Evolutionary conservation across 2,329 filamentous ascomycete genomes (phyloP), one percentile per base, ranked within the genome.

Genomic region (Escovopsis weberi): DNA sequence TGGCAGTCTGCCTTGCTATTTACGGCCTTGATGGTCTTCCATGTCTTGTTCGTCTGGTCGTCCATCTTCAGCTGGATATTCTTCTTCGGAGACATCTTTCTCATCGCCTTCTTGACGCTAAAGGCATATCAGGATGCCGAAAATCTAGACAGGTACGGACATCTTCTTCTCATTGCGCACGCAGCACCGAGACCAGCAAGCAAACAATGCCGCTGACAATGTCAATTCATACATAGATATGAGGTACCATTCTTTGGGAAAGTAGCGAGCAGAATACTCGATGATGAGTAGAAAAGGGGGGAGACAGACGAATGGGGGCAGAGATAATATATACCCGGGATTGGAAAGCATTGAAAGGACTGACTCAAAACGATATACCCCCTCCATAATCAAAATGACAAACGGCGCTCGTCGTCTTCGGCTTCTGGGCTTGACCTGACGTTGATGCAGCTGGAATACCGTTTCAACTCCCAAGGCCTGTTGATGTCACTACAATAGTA

Each of bases 1-100:
- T 98, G 91, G 89, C 91, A 98, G 64, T 85, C 83, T 6, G 80
- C 82, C 49, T 69, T 94, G 54, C 62, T 94, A 3, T 95, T 94
- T 60, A 82, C 84, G 1, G 74, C 74, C 39, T 56, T 78, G 45
- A 75, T 88, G 61, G 63, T 94, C 41, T 51, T 95, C 23, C 89
- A 96, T 58, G 71, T 96, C 33, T 65, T 96, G 36, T 81, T 96
- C 61, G 81, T 80, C 11, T 94, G 86, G 83, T 89, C 85, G 23
- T 72, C 69, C 2, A 78, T 93, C 43, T 67, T 96, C 2, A 88
- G 82, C 47, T 95, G 86, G 84, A 58, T 89, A 18, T 65, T 98
- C 41, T 79, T 95, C 48, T 61, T 85, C 9, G 72, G 72, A 19
- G 89, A 98, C 58, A 47, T 95, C 18, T 72, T 61, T 1, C 62